A percentile compares a stretch with the other conserved stretches of the same genome.
These are phyloP conservation scores for Schizophyllum amplum DNA, from an alignment of 1,284 basidiomycete species.

Conservation along the genomic window DNA sequence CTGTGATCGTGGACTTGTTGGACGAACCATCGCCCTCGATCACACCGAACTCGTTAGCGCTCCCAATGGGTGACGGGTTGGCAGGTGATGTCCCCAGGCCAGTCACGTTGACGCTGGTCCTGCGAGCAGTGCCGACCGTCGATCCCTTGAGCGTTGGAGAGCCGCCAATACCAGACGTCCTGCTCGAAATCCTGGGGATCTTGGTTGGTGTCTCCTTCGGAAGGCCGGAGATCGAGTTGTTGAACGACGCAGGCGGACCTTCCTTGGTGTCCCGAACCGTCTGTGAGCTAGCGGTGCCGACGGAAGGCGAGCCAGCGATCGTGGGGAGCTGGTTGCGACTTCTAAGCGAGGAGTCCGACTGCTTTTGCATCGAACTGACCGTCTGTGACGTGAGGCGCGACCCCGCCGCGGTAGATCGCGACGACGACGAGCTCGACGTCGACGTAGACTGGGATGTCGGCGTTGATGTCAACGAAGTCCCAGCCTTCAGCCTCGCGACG, in stretches of 20 bases:
- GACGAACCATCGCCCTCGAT: conserved; percentile 39
- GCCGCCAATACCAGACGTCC: conserved; percentile 53
- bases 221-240: conserved; percentile 42
- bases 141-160: conserved; percentile 58
- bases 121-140: conserved; percentile 43
- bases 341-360: conserved; percentile 71
- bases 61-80: conserved; percentile 53
- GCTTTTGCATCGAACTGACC: conserved; percentile 73
- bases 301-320: conserved; percentile 86
- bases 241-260: conserved; percentile 35
- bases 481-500: conserved; percentile 66
- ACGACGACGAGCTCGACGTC: conserved; percentile 33
- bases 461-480: conserved; percentile 36
- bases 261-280: conserved; percentile 36
- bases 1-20: conserved; percentile 31
- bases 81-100: conserved; percentile 39
- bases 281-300: conserved; percentile 53
- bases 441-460: conserved; percentile 33
- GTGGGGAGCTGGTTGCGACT: conserved; percentile 73
- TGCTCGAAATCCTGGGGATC: conserved; percentile 86
- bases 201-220: conserved; percentile 85
- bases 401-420: conserved; percentile 20
- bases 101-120: conserved; percentile 52
- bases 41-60: conserved; percentile 71
- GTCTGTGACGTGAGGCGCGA: conserved; percentile 69